Evolutionary conservation across 2,329 filamentous ascomycete species (phyloP).

Genomic region (Nannizziopsis arthrosporioides): DNA sequence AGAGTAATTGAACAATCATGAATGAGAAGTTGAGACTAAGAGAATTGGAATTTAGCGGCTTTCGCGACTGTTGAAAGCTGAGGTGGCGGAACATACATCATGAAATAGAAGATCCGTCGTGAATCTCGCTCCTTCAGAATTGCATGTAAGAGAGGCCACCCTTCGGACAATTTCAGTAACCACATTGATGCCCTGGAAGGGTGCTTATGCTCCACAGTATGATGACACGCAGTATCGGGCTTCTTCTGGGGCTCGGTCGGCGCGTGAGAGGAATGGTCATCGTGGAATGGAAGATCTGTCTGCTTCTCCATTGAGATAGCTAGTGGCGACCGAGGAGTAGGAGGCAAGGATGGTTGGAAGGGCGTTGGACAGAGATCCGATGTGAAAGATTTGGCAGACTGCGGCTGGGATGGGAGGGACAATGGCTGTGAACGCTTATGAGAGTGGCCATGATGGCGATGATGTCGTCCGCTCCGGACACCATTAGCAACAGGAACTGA

Average conservation of each 20-base stretch:
- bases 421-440: conserved; percentile 11
- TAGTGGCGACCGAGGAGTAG: conserved; percentile 2
- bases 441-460: conserved; percentile 6
- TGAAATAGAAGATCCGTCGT: conserved; percentile 92
- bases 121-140: conserved; percentile 88
- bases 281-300: conserved; percentile 3
- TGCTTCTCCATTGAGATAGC: neutral
- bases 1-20: conserved; percentile 89
- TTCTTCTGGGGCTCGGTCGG: neutral
- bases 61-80: neutral
- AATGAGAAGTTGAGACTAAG: conserved; percentile 79
- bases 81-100: conserved; percentile 51
- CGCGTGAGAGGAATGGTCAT: neutral
- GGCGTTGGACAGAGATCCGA: conserved; percentile 1
- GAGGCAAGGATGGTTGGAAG: neutral
- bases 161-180: conserved; percentile 56
- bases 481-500: conserved; percentile 12
- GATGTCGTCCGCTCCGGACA: conserved; percentile 12
- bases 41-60: neutral
- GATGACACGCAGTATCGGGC: neutral
- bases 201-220: conserved; percentile 34
- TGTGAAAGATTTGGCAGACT: neutral
- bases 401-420: conserved; percentile 2
- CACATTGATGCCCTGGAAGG: conserved; percentile 60
- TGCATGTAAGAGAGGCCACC: conserved; percentile 68